phyloP scores from a whole-genome alignment of 2,329 filamentous ascomycete genomes.

The Domatiomyces catenatus region DNA sequence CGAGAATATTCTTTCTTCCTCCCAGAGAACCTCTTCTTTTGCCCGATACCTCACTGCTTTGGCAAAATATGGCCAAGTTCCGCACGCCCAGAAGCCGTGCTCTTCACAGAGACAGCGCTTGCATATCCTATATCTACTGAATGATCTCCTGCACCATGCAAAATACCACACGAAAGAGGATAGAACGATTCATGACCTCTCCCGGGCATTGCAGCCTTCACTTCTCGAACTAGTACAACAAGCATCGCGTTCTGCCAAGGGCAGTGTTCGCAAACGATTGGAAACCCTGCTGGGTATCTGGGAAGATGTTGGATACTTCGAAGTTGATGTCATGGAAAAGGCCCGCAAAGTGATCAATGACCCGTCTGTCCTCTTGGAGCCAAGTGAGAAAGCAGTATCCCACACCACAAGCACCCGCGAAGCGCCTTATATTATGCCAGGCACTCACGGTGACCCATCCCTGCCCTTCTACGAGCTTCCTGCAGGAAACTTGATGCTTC shows the following conservation, averaged over 20 bases:
- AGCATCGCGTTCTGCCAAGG: conserved; percentile 39
- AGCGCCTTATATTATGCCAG: conserved; percentile 57
- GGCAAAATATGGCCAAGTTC: conserved; percentile 41
- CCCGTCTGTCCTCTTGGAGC: background rate
- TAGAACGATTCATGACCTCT: conserved; percentile 31
- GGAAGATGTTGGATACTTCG: conserved; percentile 51
- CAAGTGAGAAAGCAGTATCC: background rate
- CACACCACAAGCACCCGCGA: conserved; percentile 12
- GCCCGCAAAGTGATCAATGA: conserved; percentile 33
- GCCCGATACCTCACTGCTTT: conserved; percentile 62
- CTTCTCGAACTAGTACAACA: conserved; percentile 47
- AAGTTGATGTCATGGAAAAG: conserved; percentile 37
- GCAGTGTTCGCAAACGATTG: conserved; percentile 53
- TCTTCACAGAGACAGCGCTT: conserved; percentile 48
- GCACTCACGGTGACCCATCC: conserved; percentile 58
- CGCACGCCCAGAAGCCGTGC: conserved; percentile 17
- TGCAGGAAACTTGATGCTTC: conserved; percentile 64
- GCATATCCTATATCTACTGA: conserved; percentile 63
- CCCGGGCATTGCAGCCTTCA: conserved; percentile 40
- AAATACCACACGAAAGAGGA: conserved; percentile 34
- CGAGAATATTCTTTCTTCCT: conserved; percentile 53
- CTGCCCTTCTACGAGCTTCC: conserved; percentile 70
- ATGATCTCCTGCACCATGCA: conserved; percentile 60
- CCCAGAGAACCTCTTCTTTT: conserved; percentile 48
- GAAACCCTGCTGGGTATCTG: conserved; percentile 52